Evolutionary conservation across 345 rosid genomes (phyloP).

Genomic region (Sonneratia alba): DNA sequence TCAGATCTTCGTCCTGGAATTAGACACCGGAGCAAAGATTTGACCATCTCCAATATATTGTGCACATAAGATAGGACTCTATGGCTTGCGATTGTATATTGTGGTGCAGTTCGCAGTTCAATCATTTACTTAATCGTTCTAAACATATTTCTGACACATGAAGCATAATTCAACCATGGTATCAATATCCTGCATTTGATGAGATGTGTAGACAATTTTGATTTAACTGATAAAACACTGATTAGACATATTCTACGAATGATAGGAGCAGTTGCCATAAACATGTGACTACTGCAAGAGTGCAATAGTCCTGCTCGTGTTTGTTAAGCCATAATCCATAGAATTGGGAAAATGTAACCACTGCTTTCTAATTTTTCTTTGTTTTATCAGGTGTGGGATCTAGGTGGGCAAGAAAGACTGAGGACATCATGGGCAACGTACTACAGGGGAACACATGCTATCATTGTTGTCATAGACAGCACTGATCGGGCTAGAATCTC

Average conservation of each 20-base stretch:
- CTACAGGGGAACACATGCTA: constrained; percentile 84
- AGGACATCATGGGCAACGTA: constrained; percentile 95
- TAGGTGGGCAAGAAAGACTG: constrained; percentile 92
- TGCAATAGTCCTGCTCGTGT: neutral
- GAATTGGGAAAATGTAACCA: neutral
- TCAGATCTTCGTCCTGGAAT: neutral
- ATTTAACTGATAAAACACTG: neutral
- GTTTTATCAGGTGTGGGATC: constrained; percentile 70
- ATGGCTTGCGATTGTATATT: neutral
- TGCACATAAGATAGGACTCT: neutral
- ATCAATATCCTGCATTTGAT: no score
- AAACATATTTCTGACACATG: neutral
- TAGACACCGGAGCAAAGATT: neutral
- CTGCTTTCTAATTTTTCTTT: neutral
- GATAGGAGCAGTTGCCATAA: neutral
- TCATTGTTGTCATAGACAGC: constrained; percentile 78
- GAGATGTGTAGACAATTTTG: no score
- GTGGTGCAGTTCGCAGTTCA: no score
- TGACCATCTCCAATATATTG: neutral
- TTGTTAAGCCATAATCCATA: neutral
- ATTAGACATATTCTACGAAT: neutral
- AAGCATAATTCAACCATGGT: neutral
- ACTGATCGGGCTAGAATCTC: constrained; percentile 85
- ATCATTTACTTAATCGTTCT: no score
- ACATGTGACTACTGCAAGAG: neutral